Evolutionary conservation across 2,329 filamentous ascomycete genomes (phyloP).

Genomic region (Calonectria crousiana): DNA sequence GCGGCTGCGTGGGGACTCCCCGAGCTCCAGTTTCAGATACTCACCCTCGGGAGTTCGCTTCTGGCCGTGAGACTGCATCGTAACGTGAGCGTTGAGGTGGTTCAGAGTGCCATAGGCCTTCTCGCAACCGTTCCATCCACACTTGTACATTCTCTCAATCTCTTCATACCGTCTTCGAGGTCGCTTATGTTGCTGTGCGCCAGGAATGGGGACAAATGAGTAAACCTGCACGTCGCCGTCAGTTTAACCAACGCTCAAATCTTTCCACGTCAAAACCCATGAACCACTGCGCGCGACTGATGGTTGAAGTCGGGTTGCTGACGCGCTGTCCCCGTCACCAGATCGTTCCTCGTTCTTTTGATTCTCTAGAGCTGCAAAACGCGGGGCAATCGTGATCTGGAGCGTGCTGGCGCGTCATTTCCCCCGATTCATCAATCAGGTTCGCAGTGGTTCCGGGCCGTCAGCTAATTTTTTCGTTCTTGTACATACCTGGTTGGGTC

Average conservation of each 20-base stretch:
- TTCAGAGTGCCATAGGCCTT: conserved; percentile 99
- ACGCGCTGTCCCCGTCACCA: neutral
- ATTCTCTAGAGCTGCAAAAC: neutral
- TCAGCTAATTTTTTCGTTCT: neutral
- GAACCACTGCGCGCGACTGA: neutral
- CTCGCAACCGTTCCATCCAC: conserved; percentile 97
- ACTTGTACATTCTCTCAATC: conserved; percentile 99
- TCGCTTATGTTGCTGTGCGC: conserved; percentile 96
- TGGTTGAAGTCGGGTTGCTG: neutral
- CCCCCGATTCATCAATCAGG: neutral
- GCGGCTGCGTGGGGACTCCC: conserved; percentile 1
- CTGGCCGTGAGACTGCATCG: conserved; percentile 95
- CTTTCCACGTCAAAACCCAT: neutral
- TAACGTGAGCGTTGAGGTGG: conserved; percentile 97
- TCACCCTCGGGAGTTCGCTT: conserved; percentile 98
- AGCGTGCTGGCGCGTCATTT: neutral
- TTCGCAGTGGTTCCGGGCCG: neutral
- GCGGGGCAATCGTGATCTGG: neutral
- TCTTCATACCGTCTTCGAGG: conserved; percentile 95
- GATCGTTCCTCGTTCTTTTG: neutral
- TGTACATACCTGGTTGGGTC: conserved; percentile 70
- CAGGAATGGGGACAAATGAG: conserved; percentile 97
- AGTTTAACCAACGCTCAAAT: neutral
- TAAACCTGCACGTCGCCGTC: conserved; percentile 75
- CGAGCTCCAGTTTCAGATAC: conserved; percentile 44